Percentiles rank a stretch among this genome's conserved stretches.
These are phyloP conservation scores for Pleurozium schreberi DNA, from an alignment of 225 moss, liverwort and hornwort genomes.

Conservation along the genomic window DNA sequence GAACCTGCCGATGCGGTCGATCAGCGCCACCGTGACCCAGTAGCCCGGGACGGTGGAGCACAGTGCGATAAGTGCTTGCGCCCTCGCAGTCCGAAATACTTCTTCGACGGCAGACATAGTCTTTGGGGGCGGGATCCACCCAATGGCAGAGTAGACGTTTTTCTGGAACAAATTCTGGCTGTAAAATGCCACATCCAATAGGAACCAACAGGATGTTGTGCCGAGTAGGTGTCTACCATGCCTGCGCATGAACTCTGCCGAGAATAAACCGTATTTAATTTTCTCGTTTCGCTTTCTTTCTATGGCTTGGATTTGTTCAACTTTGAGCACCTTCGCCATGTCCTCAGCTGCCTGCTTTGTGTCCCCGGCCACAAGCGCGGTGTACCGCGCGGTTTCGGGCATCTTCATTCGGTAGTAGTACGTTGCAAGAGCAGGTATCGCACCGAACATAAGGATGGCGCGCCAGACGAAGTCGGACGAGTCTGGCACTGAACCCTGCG, in stretches of 20 bases:
- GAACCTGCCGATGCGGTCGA: slow-evolving; percentile 39
- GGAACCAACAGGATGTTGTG: slow-evolving; percentile 44
- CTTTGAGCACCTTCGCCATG: slow-evolving; percentile 39
- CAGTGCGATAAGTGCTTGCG: slow-evolving; percentile 41
- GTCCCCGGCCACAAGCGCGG: slow-evolving; percentile 43
- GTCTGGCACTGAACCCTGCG: slow-evolving; percentile 1
- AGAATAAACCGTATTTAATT: slow-evolving; percentile 11
- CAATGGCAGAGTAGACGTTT: background rate
- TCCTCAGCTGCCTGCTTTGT: slow-evolving; percentile 14
- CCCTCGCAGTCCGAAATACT: slow-evolving; percentile 22
- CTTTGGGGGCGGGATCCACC: background rate
- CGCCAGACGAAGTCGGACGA: slow-evolving; percentile 52
- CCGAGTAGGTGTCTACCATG: slow-evolving; percentile 25
- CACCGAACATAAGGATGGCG: slow-evolving; percentile 39
- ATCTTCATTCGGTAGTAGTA: slow-evolving; percentile 52
- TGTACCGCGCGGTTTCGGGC: slow-evolving; percentile 55
- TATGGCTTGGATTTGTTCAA: background rate
- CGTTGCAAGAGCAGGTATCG: slow-evolving; percentile 28
- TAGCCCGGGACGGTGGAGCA: slow-evolving; percentile 50
- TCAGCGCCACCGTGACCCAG: slow-evolving; percentile 33
- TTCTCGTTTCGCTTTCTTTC: background rate
- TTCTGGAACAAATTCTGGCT: slow-evolving; percentile 41
- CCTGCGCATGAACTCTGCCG: slow-evolving; percentile 12
- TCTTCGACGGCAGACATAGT: slow-evolving; percentile 35
- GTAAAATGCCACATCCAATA: slow-evolving; percentile 41